Base-by-base conservation (phyloP, 176 grass and related monocot genomes). In the Typha latifolia region DNA sequence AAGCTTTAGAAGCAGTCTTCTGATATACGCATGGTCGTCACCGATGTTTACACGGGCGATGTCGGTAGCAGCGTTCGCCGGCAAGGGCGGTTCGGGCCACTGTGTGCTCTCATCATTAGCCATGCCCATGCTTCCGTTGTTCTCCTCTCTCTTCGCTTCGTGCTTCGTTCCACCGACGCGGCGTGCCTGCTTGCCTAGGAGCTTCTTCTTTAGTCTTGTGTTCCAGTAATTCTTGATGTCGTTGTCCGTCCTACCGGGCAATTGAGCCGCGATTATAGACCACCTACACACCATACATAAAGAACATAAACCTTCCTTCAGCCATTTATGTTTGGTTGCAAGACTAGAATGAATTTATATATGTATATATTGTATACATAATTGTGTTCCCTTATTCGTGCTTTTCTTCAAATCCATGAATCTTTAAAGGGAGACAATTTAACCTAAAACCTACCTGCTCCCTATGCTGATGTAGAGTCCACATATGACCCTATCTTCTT, bases 141-240 rank as follows among this genome's bases (percentile, higher is more conserved):
- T 43, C 6, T 63, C 77, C 2, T 69, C 67, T 12, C 67, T 63
- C 47, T 51, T 62, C 7, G 49, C 70, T 67, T 78, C 84, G 80
- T 85, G 84, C 68, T 87, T 96, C 72, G 72, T 47, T 14, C 49
- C 71, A 80, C 72, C 75, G 73, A 61, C 71, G 63, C 64, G 81
- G 49, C 84, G 74, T 1, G 84, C 75, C 48, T 96, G 81, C 73
- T 96, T 91, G 56, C 84, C 91, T 26, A 96, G 88, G 74, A 96
- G 81, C 71, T 86, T 96, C 79, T 91, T 96, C 91, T 96, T 96
- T 22, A 96, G 79, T 81, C 82, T 88, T 15, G 91, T 96, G 69
- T 96, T 96, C 91, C 91, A 96, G 77, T 96, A 91, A 80, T 96
- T 96, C 84, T 96, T 96, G 83, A 96, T 96, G 68, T 96, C 91